Conservation (phyloP, 2,329 filamentous ascomycete species). For the Trichoderma simmonsii region DNA sequence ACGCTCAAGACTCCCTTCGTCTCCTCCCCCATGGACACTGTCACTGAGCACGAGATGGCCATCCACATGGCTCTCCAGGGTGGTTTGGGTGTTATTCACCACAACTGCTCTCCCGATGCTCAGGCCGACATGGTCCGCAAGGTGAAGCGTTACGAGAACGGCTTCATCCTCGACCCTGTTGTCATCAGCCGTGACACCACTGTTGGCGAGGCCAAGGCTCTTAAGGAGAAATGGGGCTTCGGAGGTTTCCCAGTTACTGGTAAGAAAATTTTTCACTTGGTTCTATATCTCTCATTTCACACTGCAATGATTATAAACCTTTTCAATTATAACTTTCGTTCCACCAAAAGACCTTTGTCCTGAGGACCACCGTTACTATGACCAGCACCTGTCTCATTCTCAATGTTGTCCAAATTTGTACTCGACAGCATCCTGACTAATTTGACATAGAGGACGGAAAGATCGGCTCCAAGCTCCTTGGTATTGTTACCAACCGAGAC, state of each 20-base stretch:
- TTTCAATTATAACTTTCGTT: constrained; percentile 98
- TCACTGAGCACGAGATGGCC: constrained; percentile 99
- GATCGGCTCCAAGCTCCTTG: constrained; percentile 91
- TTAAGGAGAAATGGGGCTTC: constrained; percentile 98
- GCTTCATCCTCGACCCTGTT: constrained; percentile 94
- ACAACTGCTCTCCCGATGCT: constrained; percentile 97
- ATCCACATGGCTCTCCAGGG: constrained; percentile 93
- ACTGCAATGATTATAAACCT: constrained; percentile 72
- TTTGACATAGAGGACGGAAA: constrained; percentile 72
- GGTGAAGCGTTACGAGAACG: constrained; percentile 99
- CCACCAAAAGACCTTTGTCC: constrained; percentile 90
- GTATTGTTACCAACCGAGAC: constrained; percentile 96
- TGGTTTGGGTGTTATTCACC: constrained; percentile 92
- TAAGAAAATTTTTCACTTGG: constrained; percentile 50
- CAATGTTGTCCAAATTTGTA: background rate
- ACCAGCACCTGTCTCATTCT: constrained; percentile 26
- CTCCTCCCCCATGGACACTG: constrained; percentile 98
- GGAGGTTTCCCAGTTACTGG: constrained; percentile 98
- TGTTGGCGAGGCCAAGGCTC: constrained; percentile 81
- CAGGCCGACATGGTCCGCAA: constrained; percentile 99
- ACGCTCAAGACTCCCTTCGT: constrained; percentile 94
- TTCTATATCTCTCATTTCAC: background rate
- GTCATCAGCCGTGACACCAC: constrained; percentile 86
- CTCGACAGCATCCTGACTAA: constrained; percentile 18
- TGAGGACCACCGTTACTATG: constrained; percentile 63